Evolutionary conservation across 2,329 filamentous ascomycete genomes (phyloP).

Genomic region (Teratosphaeria viscida): DNA sequence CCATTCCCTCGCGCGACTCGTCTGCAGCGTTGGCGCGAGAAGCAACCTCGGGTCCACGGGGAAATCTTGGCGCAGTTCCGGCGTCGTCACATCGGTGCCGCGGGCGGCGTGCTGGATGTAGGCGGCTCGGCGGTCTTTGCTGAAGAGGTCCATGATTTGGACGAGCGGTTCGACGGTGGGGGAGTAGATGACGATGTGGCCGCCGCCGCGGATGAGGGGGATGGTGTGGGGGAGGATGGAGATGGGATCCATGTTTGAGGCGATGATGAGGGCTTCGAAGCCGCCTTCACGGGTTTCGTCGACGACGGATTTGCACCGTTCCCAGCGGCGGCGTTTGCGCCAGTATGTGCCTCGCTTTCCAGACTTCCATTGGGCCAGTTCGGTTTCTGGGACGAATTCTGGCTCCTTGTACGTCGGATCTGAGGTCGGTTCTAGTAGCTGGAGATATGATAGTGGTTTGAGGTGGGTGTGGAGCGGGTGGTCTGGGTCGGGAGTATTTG

Average conservation of each 20-base stretch:
- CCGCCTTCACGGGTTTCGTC: conserved; percentile 62
- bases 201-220: conserved; percentile 72
- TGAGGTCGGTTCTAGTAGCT: conserved; percentile 65
- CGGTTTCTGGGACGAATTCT: conserved; percentile 46
- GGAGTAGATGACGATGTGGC: conserved; percentile 76
- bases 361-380: conserved; percentile 62
- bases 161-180: conserved; percentile 70
- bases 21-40: conserved; percentile 71
- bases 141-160: conserved; percentile 72
- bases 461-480: conserved; percentile 79
- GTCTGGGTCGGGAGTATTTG: conserved; percentile 47
- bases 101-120: conserved; percentile 45
- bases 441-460: conserved; percentile 80
- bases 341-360: conserved; percentile 77
- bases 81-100: conserved; percentile 6
- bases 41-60: conserved; percentile 78
- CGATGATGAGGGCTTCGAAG: conserved; percentile 74
- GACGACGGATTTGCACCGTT: conserved; percentile 59
- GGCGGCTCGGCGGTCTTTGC: conserved; percentile 64
- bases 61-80: conserved; percentile 53
- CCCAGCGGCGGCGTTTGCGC: conserved; percentile 79
- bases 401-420: conserved; percentile 69
- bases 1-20: conserved; percentile 66
- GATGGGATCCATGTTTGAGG: conserved; percentile 69
- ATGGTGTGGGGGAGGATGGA: conserved; percentile 65